A percentile compares a stretch with the other conserved stretches of the same genome.
Evolutionary conservation across 2,329 filamentous ascomycete genomes (phyloP).

Genomic region (Sclerotinia sclerotiorum): DNA sequence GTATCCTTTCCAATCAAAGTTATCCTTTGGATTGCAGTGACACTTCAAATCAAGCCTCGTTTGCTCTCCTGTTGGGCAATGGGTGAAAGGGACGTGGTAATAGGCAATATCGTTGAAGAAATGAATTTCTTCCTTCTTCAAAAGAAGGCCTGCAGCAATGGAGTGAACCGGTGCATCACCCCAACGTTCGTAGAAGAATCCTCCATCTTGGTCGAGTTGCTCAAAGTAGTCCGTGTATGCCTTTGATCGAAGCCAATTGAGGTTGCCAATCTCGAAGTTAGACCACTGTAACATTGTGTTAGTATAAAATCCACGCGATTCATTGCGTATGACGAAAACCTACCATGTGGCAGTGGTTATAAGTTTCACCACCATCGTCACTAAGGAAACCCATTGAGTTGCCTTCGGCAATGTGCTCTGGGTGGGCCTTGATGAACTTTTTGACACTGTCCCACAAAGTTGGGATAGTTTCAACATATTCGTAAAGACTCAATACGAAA

Average conservation of each 20-base stretch:
- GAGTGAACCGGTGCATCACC: slow-evolving; percentile 97
- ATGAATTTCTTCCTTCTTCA: slow-evolving; percentile 92
- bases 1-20: slow-evolving; percentile 99
- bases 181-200: slow-evolving; percentile 99
- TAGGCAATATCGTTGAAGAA: slow-evolving; percentile 99
- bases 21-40: slow-evolving; percentile 91
- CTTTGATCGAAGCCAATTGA: slow-evolving; percentile 89
- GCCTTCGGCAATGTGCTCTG: slow-evolving; percentile 78
- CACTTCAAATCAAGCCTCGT: slow-evolving; percentile 81
- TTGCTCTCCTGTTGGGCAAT: slow-evolving; percentile 91
- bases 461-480: slow-evolving; percentile 91
- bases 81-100: slow-evolving; percentile 96
- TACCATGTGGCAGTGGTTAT: slow-evolving; percentile 98
- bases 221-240: slow-evolving; percentile 91
- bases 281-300: slow-evolving; percentile 69
- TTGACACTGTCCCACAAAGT: slow-evolving; percentile 95
- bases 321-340: slow-evolving; percentile 42
- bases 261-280: slow-evolving; percentile 95
- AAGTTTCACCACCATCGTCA: slow-evolving; percentile 85
- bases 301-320: background rate
- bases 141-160: slow-evolving; percentile 83
- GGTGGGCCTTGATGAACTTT: slow-evolving; percentile 88
- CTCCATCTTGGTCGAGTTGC: slow-evolving; percentile 81
- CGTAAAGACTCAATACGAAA: slow-evolving; percentile 92
- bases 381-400: slow-evolving; percentile 92